Base-by-base conservation (phyloP, 306 rosid genomes). In the Gastrolobium bilobum region DNA sequence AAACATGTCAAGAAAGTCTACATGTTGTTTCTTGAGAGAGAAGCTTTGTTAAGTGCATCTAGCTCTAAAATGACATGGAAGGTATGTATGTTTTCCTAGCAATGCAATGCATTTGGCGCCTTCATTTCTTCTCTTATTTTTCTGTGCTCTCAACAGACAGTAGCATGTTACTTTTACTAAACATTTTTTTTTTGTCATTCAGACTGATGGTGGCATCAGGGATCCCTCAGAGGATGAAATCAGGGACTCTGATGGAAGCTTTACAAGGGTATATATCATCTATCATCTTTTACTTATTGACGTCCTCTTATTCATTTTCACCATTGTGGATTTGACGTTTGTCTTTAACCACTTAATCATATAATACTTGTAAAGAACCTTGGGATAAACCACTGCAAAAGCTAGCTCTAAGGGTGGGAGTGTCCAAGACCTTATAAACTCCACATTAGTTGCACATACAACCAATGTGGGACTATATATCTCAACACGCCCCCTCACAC, bases 191-290 rank as follows among this genome's bases (percentile, higher is more conserved):
- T 64, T 29, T 80, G 68, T 67, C n/a, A 35, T 54, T 74, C 14
- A 90, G 92, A 85, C 95, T n/a, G 54, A 4, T 47, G 91, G 92
- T 38, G 78, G 88, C 69, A 79, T 88, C 20, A 85, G 95, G 57
- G 67, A 85, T 10, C 84, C 87, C 3, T 26, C 4, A 4, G 43
- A 54, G 37, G 85, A 66, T 14, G 92, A 90, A 74, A 50, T 82
- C 33, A 50, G n/a, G 20, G 61, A 48, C 14, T 56, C 91, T 37
- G 75, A 85, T 1, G 84, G 90, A 34, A 88, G 89, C 79, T 90
- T 90, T 81, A 90, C 92, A 10, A 83, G 81, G 92, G 94, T 90
- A 46, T 78, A 58, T 56, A 5, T 1, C 60, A 50, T 74, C 7
- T 77, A 30, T 51, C 9, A 20, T 66, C 14, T 70, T 48, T 75